Evolutionary conservation across 768 basidiomycete genomes (phyloP).

Genomic region (Pulveroboletus sp.): DNA sequence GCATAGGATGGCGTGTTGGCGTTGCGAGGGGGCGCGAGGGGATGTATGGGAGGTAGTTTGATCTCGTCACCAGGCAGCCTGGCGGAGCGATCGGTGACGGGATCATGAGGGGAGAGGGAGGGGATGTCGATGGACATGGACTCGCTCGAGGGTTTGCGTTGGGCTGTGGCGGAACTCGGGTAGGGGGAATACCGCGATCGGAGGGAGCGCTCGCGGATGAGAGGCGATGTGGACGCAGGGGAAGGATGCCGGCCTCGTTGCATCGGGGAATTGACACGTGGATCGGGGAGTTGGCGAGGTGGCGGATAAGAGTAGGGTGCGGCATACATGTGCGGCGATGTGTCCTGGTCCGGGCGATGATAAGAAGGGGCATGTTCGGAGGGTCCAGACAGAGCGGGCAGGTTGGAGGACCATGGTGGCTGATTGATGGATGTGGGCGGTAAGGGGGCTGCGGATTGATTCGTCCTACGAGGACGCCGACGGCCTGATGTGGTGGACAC

Average conservation of each 20-base stretch:
- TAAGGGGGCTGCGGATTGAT: conserved; percentile 36
- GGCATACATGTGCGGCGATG: conserved; percentile 25
- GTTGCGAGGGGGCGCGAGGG: conserved; percentile 28
- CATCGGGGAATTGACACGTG: conserved; percentile 29
- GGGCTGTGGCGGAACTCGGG: conserved; percentile 29
- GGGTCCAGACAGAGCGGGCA: conserved; percentile 33
- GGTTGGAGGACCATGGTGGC: conserved; percentile 48
- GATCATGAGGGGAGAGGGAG: conserved; percentile 33
- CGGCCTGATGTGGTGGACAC: conserved; percentile 58
- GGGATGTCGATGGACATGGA: conserved; percentile 35
- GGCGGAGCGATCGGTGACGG: conserved; percentile 20
- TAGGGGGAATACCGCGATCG: conserved; percentile 45
- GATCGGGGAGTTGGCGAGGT: conserved; percentile 26
- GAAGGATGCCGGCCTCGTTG: conserved; percentile 28
- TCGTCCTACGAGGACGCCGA: conserved; percentile 54
- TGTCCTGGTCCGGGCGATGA: conserved; percentile 23
- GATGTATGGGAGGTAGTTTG: conserved; percentile 40
- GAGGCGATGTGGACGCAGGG: conserved; percentile 24
- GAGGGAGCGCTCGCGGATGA: conserved; percentile 22
- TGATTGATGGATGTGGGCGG: conserved; percentile 30
- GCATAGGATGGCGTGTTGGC: conserved; percentile 44
- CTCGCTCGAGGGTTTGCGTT: conserved; percentile 25
- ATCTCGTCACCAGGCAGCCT: conserved; percentile 35
- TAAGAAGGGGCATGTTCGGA: conserved; percentile 20
- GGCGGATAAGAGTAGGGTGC: conserved; percentile 29